Evolutionary conservation across 2,329 filamentous ascomycete genomes (phyloP).

Genomic region (Coniochaeta prunicola): DNA sequence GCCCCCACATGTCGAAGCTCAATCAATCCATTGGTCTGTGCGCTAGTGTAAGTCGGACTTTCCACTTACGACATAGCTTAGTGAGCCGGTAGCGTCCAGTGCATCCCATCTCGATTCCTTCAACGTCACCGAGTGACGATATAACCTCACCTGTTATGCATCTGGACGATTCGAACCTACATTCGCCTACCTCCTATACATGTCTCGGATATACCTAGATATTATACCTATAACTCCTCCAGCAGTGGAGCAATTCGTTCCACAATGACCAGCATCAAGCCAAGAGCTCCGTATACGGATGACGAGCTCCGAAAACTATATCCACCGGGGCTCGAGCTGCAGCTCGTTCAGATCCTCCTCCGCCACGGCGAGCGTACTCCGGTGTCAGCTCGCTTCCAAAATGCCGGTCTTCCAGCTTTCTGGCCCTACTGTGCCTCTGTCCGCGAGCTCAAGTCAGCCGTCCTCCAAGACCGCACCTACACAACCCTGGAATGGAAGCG

Average conservation of each 20-base stretch:
- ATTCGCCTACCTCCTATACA: not conserved
- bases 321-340: conserved; percentile 70
- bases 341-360: conserved; percentile 82
- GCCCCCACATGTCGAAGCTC: not conserved
- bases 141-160: not conserved
- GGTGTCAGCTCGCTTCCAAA: conserved; percentile 81
- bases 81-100: too few species aligned
- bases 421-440: conserved; percentile 91
- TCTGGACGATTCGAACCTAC: not conserved
- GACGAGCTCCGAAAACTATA: conserved; percentile 79
- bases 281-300: conserved; percentile 68
- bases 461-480: conserved; percentile 37
- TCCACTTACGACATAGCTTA: too few species aligned
- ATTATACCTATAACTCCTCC: not conserved
- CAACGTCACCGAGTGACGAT: too few species aligned
- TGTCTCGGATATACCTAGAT: not conserved
- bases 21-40: not conserved
- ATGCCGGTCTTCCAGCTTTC: conserved; percentile 57
- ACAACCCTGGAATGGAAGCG: conserved; percentile 55
- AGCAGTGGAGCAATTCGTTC: not conserved
- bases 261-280: conserved; percentile 70
- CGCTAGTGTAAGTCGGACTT: not conserved
- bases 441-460: conserved; percentile 53
- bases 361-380: conserved; percentile 79
- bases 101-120: too few species aligned